Evolutionary conservation across 75 land plant species (phyloP).

Genomic region (Sequoiadendron giganteum): DNA sequence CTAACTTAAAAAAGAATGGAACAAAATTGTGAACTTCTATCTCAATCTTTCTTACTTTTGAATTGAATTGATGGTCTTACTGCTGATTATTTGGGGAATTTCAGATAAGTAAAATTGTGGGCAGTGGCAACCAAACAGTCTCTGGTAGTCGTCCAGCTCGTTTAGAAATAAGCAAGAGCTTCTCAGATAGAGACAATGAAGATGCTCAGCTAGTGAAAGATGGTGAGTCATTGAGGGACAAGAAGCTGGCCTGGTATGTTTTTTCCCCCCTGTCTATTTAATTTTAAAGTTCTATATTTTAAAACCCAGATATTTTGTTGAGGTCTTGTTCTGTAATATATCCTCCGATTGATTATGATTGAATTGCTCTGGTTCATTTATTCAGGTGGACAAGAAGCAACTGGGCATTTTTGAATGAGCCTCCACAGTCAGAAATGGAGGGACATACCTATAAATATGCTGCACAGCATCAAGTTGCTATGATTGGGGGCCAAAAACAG

Average conservation of each 20-base stretch:
- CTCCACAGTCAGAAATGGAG: slow-evolving; percentile 34
- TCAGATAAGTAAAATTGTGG: neutral
- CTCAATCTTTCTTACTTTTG: no score
- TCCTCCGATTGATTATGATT: neutral
- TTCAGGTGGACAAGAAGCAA: slow-evolving; percentile 77
- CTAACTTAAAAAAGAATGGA: no score
- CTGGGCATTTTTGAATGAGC: slow-evolving; percentile 75
- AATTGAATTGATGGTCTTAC: neutral
- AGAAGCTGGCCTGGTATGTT: neutral
- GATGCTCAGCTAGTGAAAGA: neutral
- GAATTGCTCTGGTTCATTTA: neutral
- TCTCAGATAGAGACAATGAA: neutral
- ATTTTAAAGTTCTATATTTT: no score
- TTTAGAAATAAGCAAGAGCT: neutral
- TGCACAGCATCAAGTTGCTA: slow-evolving; percentile 12
- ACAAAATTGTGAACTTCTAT: no score
- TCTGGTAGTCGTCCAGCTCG: neutral
- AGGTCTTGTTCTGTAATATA: neutral
- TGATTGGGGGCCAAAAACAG: neutral
- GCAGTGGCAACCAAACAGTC: neutral
- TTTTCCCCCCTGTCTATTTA: neutral
- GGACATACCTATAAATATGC: slow-evolving; percentile 9
- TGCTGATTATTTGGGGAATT: neutral
- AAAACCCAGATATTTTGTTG: no score
- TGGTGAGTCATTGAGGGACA: neutral